These are phyloP conservation scores for Anthostomella pinea DNA, from an alignment of 2,329 filamentous ascomycete genomes.

Conservation along the genomic window DNA sequence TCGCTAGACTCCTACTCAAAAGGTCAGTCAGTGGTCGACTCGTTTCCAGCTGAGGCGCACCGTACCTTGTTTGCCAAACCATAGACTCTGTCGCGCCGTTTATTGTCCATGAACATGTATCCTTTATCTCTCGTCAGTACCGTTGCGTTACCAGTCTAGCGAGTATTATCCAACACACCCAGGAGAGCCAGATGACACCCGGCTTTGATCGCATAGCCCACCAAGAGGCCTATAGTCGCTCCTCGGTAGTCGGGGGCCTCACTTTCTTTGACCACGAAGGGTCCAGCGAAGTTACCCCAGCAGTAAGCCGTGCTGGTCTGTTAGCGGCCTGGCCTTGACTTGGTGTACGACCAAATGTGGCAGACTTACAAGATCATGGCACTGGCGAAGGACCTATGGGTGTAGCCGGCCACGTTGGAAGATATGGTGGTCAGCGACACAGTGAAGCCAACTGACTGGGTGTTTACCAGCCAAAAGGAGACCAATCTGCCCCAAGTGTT, in stretches of 20 bases:
- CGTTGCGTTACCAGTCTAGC: not conserved
- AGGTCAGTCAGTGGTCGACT: not conserved
- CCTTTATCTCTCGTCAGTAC: not conserved
- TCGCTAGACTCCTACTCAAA: constrained; percentile 22
- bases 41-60: not conserved
- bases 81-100: constrained; percentile 32
- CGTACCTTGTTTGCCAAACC: constrained; percentile 18
- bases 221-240: constrained; percentile 38
- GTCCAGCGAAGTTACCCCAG: constrained; percentile 38
- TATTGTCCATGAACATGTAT: constrained; percentile 28
- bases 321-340: no score
- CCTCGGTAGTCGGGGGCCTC: constrained; percentile 32
- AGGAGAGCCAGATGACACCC: constrained; percentile 35
- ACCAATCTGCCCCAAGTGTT: constrained; percentile 35
- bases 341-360: not conserved
- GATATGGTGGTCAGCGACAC: constrained; percentile 34
- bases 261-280: constrained; percentile 35
- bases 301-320: constrained; percentile 33
- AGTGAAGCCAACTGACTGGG: constrained; percentile 36
- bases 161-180: constrained; percentile 19
- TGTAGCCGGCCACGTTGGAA: constrained; percentile 38
- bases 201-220: constrained; percentile 38
- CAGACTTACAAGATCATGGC: constrained; percentile 32
- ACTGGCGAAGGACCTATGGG: constrained; percentile 33
- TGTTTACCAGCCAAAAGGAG: constrained; percentile 37